Percentiles rank a stretch among this genome's conserved stretches.
Conservation (phyloP, 2,329 filamentous ascomycete genomes). For the Cercospora canescens region DNA sequence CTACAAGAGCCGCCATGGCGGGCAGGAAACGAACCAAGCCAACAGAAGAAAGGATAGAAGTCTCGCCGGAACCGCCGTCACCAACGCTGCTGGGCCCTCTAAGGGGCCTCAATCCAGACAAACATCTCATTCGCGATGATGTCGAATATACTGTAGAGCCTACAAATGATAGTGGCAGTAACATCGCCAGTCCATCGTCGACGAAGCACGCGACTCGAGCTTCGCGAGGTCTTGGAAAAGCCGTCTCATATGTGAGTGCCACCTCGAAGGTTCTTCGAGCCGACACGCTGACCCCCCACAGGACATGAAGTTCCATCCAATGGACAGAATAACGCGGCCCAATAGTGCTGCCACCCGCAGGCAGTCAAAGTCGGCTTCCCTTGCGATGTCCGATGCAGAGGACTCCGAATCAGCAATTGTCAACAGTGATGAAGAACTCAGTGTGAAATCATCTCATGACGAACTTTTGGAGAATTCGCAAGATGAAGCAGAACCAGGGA, state of each 20-base stretch:
- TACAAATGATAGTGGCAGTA: neutral
- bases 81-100: conserved; percentile 2
- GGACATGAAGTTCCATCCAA: conserved; percentile 28
- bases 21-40: neutral
- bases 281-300: neutral
- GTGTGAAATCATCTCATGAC: neutral
- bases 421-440: conserved; percentile 5
- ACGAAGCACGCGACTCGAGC: conserved; percentile 20
- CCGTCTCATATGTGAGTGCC: conserved; percentile 4
- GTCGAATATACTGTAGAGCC: conserved; percentile 10
- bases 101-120: conserved; percentile 16
- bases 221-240: conserved; percentile 15
- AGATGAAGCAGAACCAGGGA: neutral
- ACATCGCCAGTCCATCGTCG: neutral
- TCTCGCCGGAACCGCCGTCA: neutral
- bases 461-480: conserved; percentile 6
- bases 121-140: conserved; percentile 9
- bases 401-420: neutral
- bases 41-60: neutral
- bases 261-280: neutral
- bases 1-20: neutral
- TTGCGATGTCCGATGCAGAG: neutral
- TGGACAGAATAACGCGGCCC: conserved; percentile 28
- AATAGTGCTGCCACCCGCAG: conserved; percentile 17
- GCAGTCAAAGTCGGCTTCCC: conserved; percentile 16